Conservation (phyloP, 352 stramenopile genomes). For the Aphanomyces stellatus region DNA sequence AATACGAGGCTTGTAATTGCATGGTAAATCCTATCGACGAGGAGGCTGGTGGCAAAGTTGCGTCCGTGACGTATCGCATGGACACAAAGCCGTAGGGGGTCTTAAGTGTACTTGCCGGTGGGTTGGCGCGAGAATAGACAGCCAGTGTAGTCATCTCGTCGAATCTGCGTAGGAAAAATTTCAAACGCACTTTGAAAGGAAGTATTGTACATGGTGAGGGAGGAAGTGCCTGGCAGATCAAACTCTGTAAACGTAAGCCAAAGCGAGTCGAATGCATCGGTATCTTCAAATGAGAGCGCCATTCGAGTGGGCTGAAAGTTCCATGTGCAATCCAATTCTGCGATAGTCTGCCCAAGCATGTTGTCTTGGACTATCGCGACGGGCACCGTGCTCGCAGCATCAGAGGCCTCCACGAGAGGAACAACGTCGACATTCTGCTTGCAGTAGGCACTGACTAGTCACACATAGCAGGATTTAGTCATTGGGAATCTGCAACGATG, state of each 20-base stretch:
- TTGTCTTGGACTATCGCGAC: neutral
- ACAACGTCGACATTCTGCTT: neutral
- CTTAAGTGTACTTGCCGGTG: neutral
- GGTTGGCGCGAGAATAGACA: neutral
- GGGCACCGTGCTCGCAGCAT: neutral
- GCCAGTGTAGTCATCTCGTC: no score
- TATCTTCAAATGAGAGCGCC: neutral
- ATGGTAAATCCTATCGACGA: constrained; percentile 4
- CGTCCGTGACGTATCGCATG: neutral
- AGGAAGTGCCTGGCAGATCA: neutral
- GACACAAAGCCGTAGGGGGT: neutral
- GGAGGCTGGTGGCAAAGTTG: neutral
- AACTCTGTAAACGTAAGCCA: neutral
- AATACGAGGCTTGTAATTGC: neutral
- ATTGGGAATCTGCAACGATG: no score
- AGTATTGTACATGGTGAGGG: constrained; percentile 3
- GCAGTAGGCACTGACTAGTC: neutral
- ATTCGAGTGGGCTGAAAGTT: neutral
- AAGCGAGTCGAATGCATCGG: neutral
- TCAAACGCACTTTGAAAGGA: no score
- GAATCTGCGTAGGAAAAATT: no score
- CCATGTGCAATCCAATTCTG: neutral
- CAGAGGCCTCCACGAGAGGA: neutral
- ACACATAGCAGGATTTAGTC: no score
- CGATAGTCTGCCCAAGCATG: neutral